phyloP scores from a whole-genome alignment of 2,329 filamentous ascomycete species.

The Fusarium buharicum region DNA sequence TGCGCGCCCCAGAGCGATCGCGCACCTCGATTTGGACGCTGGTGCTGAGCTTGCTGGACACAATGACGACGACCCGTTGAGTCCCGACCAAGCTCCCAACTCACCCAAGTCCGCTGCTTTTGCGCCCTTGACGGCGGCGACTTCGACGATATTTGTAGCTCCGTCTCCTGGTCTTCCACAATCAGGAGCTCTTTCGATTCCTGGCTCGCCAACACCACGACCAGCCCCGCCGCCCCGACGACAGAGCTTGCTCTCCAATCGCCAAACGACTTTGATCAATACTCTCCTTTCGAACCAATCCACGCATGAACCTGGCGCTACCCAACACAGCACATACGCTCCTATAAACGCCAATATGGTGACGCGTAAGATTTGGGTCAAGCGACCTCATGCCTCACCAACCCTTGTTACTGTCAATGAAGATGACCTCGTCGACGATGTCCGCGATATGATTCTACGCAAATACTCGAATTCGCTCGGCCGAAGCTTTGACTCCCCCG shows the following conservation, averaged over 20 bases:
- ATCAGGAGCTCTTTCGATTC: constrained; percentile 20
- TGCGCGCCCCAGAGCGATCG: constrained; percentile 29
- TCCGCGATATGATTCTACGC: constrained; percentile 88
- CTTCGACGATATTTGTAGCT: constrained; percentile 56
- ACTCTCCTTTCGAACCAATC: constrained; percentile 46
- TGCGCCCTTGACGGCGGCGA: constrained; percentile 22
- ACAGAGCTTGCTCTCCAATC: constrained; percentile 53
- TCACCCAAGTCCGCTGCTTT: constrained; percentile 30
- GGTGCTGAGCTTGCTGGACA: constrained; percentile 37
- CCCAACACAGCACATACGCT: constrained; percentile 31
- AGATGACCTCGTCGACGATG: constrained; percentile 93
- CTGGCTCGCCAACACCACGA: constrained; percentile 31
- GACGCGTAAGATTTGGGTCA: constrained; percentile 93
- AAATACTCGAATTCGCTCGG: constrained; percentile 96
- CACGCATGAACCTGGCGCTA: constrained; percentile 37
- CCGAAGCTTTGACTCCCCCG: constrained; percentile 87
- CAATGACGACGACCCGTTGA: constrained; percentile 45
- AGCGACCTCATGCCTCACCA: constrained; percentile 83
- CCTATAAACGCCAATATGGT: constrained; percentile 64
- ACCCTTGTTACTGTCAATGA: constrained; percentile 87
- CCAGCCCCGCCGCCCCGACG: constrained; percentile 43
- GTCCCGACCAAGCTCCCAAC: constrained; percentile 42
- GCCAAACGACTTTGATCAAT: constrained; percentile 49
- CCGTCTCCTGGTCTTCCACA: constrained; percentile 42
- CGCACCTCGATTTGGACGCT: constrained; percentile 36